Percentiles rank a stretch among this genome's conserved stretches.
These are phyloP conservation scores for Pueraria montana DNA, from an alignment of 306 rosid species.

Conservation along the genomic window DNA sequence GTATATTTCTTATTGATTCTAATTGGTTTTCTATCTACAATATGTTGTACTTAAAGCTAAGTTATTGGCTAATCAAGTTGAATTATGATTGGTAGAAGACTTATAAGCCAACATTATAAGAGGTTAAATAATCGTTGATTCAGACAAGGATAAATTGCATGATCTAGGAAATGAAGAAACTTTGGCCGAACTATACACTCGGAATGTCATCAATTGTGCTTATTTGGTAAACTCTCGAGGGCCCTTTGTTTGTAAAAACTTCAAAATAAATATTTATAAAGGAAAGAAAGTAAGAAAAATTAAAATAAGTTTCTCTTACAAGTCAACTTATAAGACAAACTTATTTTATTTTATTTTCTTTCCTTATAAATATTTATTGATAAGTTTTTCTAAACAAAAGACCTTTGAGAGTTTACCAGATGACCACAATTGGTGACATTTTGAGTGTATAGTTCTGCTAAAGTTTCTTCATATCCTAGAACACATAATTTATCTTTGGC, in stretches of 20 bases:
- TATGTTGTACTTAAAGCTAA: slow-evolving; percentile 62
- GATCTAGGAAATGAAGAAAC: slow-evolving; percentile 63
- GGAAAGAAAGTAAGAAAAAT: background rate
- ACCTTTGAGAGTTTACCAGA: slow-evolving; percentile 60
- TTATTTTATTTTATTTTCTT: background rate
- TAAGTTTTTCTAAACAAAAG: background rate
- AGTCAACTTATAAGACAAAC: background rate
- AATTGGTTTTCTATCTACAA: slow-evolving; percentile 45
- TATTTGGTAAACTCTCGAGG: slow-evolving; percentile 62
- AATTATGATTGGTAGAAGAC: slow-evolving; percentile 61
- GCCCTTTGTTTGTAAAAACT: background rate
- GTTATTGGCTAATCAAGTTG: slow-evolving; percentile 58
- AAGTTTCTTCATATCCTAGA: slow-evolving; percentile 63
- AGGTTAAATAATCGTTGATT: slow-evolving; percentile 43
- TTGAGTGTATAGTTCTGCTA: slow-evolving; percentile 57
- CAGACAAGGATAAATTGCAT: slow-evolving; percentile 55
- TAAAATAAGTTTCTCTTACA: background rate
- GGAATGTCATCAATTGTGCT: slow-evolving; percentile 45
- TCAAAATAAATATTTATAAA: too few relatives aligned
- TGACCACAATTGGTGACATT: slow-evolving; percentile 43
- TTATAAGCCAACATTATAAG: slow-evolving; percentile 44
- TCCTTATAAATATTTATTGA: too few relatives aligned
- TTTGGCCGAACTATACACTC: slow-evolving; percentile 55
- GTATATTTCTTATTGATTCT: slow-evolving; percentile 25
- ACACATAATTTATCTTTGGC: slow-evolving; percentile 54